A percentile compares a stretch with the other conserved stretches of the same genome.
phyloP scores from a whole-genome alignment of 2,329 filamentous ascomycete species.

The Botrytis byssoidea region DNA sequence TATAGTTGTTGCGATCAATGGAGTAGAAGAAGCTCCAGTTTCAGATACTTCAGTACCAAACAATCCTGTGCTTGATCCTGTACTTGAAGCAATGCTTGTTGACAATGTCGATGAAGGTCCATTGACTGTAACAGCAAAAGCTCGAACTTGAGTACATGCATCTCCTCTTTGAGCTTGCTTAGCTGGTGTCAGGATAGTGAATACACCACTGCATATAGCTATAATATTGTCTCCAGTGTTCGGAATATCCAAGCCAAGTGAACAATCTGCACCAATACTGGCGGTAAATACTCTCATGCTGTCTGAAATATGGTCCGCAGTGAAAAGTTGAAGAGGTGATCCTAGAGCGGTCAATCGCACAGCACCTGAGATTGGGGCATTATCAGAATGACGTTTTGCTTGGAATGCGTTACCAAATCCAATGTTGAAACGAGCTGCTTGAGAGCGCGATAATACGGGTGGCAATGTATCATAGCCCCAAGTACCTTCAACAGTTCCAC shows the following conservation, averaged over 20 bases:
- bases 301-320: conserved; percentile 17
- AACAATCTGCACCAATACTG: conserved; percentile 18
- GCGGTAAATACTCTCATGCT: conserved; percentile 22
- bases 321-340: conserved; percentile 26
- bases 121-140: conserved; percentile 22
- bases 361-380: conserved; percentile 19
- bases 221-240: conserved; percentile 18
- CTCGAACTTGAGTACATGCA: conserved; percentile 13
- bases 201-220: conserved; percentile 22
- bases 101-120: background rate
- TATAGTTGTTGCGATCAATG: conserved; percentile 6
- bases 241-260: conserved; percentile 16
- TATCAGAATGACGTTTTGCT: conserved; percentile 4
- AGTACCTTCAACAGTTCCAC: conserved; percentile 7
- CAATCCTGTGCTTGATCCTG: background rate
- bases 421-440: conserved; percentile 22
- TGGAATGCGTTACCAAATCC: conserved; percentile 1
- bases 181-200: conserved; percentile 24
- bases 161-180: conserved; percentile 10
- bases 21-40: background rate
- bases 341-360: conserved; percentile 21
- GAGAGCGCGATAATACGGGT: background rate
- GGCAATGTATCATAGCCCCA: conserved; percentile 25
- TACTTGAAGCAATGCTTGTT: background rate
- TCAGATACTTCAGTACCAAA: background rate